Evolutionary conservation across 225 moss, liverwort and hornwort species (phyloP).

Genomic region (Rhytidiadelphus loreus): DNA sequence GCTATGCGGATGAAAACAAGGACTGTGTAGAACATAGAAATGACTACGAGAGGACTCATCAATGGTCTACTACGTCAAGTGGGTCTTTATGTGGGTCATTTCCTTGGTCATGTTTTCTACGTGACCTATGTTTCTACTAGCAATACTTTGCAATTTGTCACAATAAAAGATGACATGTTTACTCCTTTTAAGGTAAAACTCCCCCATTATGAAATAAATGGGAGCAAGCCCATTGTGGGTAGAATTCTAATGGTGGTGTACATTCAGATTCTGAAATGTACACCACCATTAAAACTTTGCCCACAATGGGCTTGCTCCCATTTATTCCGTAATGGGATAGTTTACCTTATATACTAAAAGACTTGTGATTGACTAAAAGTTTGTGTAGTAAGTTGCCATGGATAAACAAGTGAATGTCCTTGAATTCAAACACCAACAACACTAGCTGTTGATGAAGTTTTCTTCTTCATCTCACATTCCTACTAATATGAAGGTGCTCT

Average conservation of each 20-base stretch:
- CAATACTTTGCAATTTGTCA: not conserved
- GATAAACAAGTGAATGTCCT: not conserved
- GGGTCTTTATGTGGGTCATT: not conserved
- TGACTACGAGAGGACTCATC: not conserved
- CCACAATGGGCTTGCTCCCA: too few species aligned
- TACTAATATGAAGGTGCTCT: not conserved
- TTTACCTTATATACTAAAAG: not conserved
- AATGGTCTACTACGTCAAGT: not conserved
- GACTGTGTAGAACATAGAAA: fast-evolving
- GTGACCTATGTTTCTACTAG: not conserved
- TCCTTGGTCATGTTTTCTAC: fast-evolving
- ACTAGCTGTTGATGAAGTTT: not conserved
- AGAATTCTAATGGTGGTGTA: too few species aligned
- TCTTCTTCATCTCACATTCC: not conserved
- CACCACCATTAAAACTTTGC: too few species aligned
- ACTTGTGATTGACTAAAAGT: not conserved
- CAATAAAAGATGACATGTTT: not conserved
- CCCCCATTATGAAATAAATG: too few species aligned
- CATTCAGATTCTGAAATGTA: too few species aligned
- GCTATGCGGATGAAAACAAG: not conserved
- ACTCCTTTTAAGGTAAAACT: not conserved
- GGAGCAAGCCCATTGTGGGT: too few species aligned
- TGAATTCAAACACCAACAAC: not conserved
- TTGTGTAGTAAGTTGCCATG: not conserved
- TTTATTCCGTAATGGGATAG: too few species aligned